phyloP scores from a whole-genome alignment of 2,329 filamentous ascomycete genomes.

The Monilinia laxa region DNA sequence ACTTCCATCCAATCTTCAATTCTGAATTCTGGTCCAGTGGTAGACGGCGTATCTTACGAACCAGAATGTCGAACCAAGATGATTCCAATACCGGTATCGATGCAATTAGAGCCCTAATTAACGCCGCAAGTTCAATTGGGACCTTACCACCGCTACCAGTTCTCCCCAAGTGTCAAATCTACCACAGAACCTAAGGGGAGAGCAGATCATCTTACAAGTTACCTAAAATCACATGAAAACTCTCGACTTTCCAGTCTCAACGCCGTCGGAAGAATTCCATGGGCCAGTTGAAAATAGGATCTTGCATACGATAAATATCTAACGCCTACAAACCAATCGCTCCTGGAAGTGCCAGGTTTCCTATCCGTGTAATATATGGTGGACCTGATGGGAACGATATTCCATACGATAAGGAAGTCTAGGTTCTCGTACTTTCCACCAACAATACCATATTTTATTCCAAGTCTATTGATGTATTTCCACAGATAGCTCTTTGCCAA shows the following conservation, averaged over 20 bases:
- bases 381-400: conserved; percentile 71
- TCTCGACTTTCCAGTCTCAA: conserved; percentile 29
- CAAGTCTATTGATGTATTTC: neutral
- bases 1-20: neutral
- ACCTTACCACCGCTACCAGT: neutral
- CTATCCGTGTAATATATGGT: conserved; percentile 68
- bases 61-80: neutral
- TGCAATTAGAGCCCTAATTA: neutral
- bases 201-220: conserved; percentile 26
- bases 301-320: conserved; percentile 52
- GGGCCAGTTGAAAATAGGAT: too few relatives aligned
- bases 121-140: conserved; percentile 1
- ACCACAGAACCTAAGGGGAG: conserved; percentile 30
- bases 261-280: conserved; percentile 29
- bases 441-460: too few relatives aligned
- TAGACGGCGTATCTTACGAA: too few relatives aligned
- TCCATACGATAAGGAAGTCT: conserved; percentile 52
- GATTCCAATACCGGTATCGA: neutral
- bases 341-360: conserved; percentile 43
- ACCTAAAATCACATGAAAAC: conserved; percentile 34
- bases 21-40: neutral
- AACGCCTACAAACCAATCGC: conserved; percentile 51
- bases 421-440: neutral
- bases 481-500: conserved; percentile 46
- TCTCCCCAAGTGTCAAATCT: conserved; percentile 29